Evolutionary conservation across 768 basidiomycete genomes (phyloP).

Genomic region (Termitomyces sp.): DNA sequence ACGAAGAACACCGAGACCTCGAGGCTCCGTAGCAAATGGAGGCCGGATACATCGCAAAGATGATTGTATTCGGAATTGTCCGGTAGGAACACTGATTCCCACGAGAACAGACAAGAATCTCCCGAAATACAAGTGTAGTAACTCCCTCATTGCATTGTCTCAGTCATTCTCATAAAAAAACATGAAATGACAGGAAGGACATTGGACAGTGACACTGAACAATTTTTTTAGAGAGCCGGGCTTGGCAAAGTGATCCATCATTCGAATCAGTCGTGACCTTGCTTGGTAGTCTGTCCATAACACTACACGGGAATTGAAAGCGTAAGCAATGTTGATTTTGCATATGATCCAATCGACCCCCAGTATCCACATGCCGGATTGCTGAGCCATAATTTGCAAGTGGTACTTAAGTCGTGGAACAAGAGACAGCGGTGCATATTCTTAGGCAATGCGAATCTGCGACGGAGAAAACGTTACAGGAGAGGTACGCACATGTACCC

Average conservation of each 20-base stretch:
- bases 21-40: not conserved
- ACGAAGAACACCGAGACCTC: not conserved
- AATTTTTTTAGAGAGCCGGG: not conserved
- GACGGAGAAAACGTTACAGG: not conserved
- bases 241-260: not conserved
- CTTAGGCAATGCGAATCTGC: too few species aligned
- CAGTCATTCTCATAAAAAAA: not conserved
- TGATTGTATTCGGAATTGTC: not conserved
- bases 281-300: not conserved
- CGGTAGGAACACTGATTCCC: not conserved
- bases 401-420: not conserved
- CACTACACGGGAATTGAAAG: not conserved
- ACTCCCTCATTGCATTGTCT: not conserved
- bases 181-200: not conserved
- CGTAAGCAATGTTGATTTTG: not conserved
- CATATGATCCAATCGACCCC: not conserved
- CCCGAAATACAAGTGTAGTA: not conserved
- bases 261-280: not conserved
- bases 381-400: not conserved
- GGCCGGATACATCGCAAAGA: not conserved
- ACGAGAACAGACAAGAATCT: not conserved
- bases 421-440: not conserved
- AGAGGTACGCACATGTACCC: not conserved
- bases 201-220: not conserved
- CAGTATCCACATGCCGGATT: not conserved